These are phyloP conservation scores for Kewa caespitosa DNA, from an alignment of 179 eudicot species.

Conservation along the genomic window DNA sequence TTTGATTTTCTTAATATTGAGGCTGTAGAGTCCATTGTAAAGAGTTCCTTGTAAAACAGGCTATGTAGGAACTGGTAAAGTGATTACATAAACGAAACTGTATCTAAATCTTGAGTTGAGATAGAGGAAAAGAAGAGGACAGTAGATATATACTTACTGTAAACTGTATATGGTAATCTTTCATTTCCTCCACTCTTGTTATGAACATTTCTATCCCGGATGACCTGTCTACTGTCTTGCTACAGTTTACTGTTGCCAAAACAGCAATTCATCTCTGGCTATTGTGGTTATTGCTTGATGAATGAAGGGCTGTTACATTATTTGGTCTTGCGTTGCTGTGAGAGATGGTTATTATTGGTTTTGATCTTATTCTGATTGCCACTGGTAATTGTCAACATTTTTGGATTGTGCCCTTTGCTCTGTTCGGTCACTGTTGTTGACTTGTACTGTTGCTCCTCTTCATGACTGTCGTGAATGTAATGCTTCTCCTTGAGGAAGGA, in stretches of 20 bases:
- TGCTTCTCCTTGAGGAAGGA: too few relatives aligned
- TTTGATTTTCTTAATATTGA: conserved; percentile 14
- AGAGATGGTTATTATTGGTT: too few relatives aligned
- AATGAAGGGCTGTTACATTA: neutral
- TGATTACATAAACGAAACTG: conserved; percentile 27
- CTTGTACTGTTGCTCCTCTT: too few relatives aligned
- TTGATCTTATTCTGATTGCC: too few relatives aligned
- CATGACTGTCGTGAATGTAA: too few relatives aligned
- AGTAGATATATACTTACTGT: too few relatives aligned
- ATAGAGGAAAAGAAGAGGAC: conserved; percentile 7
- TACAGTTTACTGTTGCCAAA: neutral
- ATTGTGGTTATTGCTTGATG: neutral
- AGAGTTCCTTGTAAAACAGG: conserved; percentile 27
- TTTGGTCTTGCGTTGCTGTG: neutral
- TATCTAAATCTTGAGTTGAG: conserved; percentile 23
- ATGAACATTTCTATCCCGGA: neutral
- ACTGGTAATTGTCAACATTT: too few relatives aligned
- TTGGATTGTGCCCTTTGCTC: too few relatives aligned
- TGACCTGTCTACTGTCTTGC: neutral
- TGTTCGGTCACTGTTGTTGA: too few relatives aligned
- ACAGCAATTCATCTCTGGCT: neutral
- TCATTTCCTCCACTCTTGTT: neutral
- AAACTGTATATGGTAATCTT: conserved; percentile 20
- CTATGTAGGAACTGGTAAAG: conserved; percentile 19
- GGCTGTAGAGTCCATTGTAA: conserved; percentile 23